phyloP scores from a whole-genome alignment of 2,329 filamentous ascomycete species.

The Trichoderma sp. region DNA sequence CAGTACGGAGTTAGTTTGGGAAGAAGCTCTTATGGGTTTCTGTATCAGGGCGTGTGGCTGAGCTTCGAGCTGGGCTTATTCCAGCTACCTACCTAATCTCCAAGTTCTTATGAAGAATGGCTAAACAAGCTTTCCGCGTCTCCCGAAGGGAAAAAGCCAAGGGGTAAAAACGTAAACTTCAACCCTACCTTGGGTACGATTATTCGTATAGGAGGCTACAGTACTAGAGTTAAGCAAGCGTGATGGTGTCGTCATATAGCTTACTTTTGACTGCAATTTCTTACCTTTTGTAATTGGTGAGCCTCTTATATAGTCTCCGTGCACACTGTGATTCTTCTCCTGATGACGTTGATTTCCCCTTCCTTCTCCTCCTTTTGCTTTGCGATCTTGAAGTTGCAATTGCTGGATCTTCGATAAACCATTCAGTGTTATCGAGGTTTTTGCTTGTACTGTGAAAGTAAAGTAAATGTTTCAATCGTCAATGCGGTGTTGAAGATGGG shows the following conservation, averaged over 20 bases:
- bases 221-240: not conserved
- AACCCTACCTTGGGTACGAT: too few relatives aligned
- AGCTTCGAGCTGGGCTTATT: not conserved
- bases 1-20: too few relatives aligned
- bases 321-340: not conserved
- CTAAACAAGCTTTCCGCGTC: conserved; percentile 4
- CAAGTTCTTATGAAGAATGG: not conserved
- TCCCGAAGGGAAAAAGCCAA: conserved; percentile 1
- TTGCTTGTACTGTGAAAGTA: too few relatives aligned
- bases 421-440: too few relatives aligned
- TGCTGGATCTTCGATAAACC: not conserved
- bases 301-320: not conserved
- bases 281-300: not conserved
- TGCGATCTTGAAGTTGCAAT: not conserved
- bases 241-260: conserved; percentile 13
- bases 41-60: too few relatives aligned
- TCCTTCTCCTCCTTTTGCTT: not conserved
- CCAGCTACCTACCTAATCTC: too few relatives aligned
- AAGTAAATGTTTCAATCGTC: too few relatives aligned
- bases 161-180: not conserved
- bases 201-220: not conserved
- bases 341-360: not conserved
- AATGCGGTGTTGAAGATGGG: not conserved
- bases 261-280: conserved; percentile 3
- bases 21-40: too few relatives aligned